Conservation (phyloP, 2,329 filamentous ascomycete species). For the Scortechinia acanthostroma region DNA sequence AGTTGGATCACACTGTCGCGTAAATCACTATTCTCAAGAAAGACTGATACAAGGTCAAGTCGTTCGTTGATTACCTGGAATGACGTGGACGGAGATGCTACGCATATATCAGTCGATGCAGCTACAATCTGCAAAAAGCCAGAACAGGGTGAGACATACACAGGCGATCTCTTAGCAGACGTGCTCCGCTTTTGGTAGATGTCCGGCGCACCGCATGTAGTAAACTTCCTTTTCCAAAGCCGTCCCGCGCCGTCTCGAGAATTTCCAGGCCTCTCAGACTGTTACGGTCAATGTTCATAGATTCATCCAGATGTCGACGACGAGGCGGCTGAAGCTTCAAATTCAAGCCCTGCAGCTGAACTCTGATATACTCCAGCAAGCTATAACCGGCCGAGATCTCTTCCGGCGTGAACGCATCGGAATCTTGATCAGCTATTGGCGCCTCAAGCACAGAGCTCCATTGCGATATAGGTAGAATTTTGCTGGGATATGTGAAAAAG, state of each 20-base stretch:
- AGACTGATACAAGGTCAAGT: slow-evolving; percentile 56
- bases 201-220: slow-evolving; percentile 62
- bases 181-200: slow-evolving; percentile 61
- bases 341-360: slow-evolving; percentile 49
- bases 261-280: slow-evolving; percentile 65
- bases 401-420: slow-evolving; percentile 36
- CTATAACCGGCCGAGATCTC: slow-evolving; percentile 57
- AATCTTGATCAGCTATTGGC: slow-evolving; percentile 32
- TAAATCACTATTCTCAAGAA: slow-evolving; percentile 44
- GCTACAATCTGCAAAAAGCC: background rate
- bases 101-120: slow-evolving; percentile 6
- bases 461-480: slow-evolving; percentile 26
- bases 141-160: slow-evolving; percentile 28
- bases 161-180: slow-evolving; percentile 58
- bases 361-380: slow-evolving; percentile 56
- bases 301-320: slow-evolving; percentile 47
- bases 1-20: slow-evolving; percentile 45
- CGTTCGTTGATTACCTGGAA: slow-evolving; percentile 56
- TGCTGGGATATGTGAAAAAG: slow-evolving; percentile 32
- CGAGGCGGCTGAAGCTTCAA: slow-evolving; percentile 59
- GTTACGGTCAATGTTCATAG: slow-evolving; percentile 66
- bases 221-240: slow-evolving; percentile 56
- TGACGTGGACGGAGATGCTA: slow-evolving; percentile 63
- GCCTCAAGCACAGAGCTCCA: slow-evolving; percentile 57
- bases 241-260: slow-evolving; percentile 56